Conservation (phyloP, 257 asterid species). For the Jacaranda copaia region DNA sequence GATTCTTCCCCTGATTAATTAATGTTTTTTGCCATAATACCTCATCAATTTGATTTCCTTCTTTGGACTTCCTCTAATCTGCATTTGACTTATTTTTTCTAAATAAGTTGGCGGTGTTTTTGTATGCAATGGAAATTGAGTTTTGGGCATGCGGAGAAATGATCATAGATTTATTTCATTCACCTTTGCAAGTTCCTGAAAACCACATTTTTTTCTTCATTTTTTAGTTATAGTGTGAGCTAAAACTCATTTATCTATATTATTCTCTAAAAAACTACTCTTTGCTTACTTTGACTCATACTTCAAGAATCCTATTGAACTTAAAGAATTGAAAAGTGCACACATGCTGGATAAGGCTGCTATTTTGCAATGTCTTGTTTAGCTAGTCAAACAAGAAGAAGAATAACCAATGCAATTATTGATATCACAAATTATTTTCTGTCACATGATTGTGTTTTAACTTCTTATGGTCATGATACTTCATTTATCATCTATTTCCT, state of each 20-base stretch:
- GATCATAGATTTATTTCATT: slow-evolving; percentile 1
- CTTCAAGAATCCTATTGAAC: slow-evolving; percentile 86
- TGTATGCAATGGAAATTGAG: background rate
- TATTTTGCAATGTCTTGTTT: slow-evolving; percentile 87
- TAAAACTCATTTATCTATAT: slow-evolving; percentile 13
- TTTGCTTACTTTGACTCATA: slow-evolving; percentile 33
- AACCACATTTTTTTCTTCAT: background rate
- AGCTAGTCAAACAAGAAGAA: slow-evolving; percentile 89
- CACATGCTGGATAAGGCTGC: slow-evolving; percentile 98
- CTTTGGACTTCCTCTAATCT: background rate
- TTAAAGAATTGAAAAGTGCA: slow-evolving; percentile 90
- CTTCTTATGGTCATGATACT: no score
- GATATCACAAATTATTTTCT: background rate
- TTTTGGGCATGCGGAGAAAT: slow-evolving; percentile 3
- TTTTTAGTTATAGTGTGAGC: slow-evolving; percentile 4
- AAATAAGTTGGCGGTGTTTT: slow-evolving; percentile 14
- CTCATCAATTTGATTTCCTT: background rate
- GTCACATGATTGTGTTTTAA: background rate
- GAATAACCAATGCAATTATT: slow-evolving; percentile 13
- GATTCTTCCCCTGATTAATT: background rate
- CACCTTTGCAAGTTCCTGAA: slow-evolving; percentile 15
- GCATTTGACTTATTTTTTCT: slow-evolving; percentile 9
- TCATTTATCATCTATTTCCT: no score
- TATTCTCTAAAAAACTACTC: slow-evolving; percentile 10
- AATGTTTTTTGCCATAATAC: background rate